phyloP scores from a whole-genome alignment of 441 rosid species.

The Adansonia rubrostipa region DNA sequence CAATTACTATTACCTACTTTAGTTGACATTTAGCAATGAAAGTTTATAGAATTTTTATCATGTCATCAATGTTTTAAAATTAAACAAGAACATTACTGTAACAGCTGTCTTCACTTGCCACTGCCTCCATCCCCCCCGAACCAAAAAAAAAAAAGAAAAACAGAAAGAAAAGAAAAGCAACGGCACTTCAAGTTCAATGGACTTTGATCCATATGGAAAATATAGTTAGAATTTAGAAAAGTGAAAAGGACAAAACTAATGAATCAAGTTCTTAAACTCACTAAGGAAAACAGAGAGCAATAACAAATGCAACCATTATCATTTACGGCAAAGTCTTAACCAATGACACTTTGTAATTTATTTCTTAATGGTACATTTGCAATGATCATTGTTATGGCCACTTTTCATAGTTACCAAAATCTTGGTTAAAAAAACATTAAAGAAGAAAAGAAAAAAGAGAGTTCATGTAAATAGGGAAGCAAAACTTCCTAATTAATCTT shows the following conservation, averaged over 20 bases:
- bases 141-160: background rate
- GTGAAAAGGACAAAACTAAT: background rate
- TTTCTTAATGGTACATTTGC: background rate
- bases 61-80: background rate
- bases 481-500: background rate
- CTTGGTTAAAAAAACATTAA: background rate
- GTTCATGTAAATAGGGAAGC: background rate
- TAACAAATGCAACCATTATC: background rate
- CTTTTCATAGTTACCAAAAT: slow-evolving; percentile 5
- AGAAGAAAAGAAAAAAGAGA: background rate
- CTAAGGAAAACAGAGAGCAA: background rate
- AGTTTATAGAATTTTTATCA: background rate
- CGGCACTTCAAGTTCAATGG: background rate
- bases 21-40: background rate
- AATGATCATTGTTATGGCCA: background rate
- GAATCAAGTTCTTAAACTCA: background rate
- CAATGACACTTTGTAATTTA: background rate
- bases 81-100: background rate
- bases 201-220: background rate
- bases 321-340: background rate
- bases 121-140: background rate
- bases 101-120: background rate
- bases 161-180: background rate
- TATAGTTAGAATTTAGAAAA: background rate
- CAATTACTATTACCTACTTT: background rate